Conservation (phyloP, 768 basidiomycete species). For the Symmetrospora coprosmae region DNA sequence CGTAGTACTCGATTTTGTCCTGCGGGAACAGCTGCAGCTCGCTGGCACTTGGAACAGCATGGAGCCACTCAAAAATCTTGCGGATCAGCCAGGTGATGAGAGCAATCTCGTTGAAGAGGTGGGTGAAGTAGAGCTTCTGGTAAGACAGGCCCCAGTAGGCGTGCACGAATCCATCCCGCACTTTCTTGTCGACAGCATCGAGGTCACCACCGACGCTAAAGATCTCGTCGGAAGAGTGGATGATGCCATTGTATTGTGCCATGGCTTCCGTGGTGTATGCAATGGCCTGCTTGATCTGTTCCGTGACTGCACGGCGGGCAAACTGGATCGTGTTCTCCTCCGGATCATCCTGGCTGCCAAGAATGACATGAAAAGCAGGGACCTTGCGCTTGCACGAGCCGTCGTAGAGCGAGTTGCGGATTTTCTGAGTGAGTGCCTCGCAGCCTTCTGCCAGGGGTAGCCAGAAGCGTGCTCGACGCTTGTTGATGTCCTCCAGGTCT, state of each 20-base stretch:
- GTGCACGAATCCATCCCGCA: no score
- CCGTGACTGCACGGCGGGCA: background rate
- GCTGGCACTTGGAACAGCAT: background rate
- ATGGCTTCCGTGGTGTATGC: background rate
- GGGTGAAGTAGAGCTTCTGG: no score
- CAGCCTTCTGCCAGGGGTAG: background rate
- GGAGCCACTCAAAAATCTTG: background rate
- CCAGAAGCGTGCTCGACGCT: background rate
- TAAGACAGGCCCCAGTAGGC: no score
- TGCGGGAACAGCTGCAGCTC: background rate
- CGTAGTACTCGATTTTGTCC: background rate
- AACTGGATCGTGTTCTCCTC: background rate
- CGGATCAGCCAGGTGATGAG: background rate
- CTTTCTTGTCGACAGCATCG: no score
- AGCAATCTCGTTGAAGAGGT: background rate
- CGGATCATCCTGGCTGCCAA: background rate
- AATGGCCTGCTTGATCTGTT: background rate
- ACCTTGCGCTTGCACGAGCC: background rate
- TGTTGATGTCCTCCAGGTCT: constrained; percentile 16
- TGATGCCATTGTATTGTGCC: no score
- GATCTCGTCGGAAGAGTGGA: no score
- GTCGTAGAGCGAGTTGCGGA: background rate
- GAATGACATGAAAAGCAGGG: background rate
- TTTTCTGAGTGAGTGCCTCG: background rate
- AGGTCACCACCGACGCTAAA: no score